Percentiles rank a stretch among this genome's conserved stretches.
phyloP scores from a whole-genome alignment of 202 grass and related monocot species.

The Musa balbisiana region DNA sequence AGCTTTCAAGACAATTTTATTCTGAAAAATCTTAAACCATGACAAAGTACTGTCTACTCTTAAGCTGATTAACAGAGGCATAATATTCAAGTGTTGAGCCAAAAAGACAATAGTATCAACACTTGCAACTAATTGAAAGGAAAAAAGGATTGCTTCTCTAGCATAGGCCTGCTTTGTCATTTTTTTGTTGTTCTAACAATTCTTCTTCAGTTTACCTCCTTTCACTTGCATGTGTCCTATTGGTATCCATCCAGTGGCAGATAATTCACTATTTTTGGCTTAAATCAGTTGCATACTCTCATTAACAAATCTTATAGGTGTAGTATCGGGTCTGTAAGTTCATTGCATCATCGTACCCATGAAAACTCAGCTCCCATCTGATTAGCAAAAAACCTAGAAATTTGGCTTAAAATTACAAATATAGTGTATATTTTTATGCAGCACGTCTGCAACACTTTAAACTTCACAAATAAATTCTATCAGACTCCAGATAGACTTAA shows the following conservation, averaged over 20 bases:
- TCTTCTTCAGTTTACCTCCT: background rate
- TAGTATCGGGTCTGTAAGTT: background rate
- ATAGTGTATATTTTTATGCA: background rate
- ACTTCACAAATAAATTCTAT: background rate
- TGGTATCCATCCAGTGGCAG: background rate
- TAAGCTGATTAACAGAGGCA: too few species aligned
- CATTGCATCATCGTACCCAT: background rate
- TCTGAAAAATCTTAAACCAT: too few species aligned
- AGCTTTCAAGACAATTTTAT: too few species aligned
- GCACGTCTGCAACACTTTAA: background rate
- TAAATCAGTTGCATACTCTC: background rate
- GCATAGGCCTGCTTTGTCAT: background rate
- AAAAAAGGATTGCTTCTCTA: background rate
- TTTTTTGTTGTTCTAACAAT: background rate
- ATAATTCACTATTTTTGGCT: background rate
- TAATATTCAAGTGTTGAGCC: too few species aligned
- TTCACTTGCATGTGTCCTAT: background rate
- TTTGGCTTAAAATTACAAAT: background rate
- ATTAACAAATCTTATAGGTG: background rate
- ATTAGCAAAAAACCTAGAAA: background rate
- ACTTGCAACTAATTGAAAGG: background rate
- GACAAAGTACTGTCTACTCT: too few species aligned
- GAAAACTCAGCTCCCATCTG: background rate
- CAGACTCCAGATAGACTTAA: background rate
- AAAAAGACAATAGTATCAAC: background rate